Percentiles rank a stretch among this genome's conserved stretches.
phyloP scores from a whole-genome alignment of 345 rosid genomes.

The Gynandropsis gynandra region DNA sequence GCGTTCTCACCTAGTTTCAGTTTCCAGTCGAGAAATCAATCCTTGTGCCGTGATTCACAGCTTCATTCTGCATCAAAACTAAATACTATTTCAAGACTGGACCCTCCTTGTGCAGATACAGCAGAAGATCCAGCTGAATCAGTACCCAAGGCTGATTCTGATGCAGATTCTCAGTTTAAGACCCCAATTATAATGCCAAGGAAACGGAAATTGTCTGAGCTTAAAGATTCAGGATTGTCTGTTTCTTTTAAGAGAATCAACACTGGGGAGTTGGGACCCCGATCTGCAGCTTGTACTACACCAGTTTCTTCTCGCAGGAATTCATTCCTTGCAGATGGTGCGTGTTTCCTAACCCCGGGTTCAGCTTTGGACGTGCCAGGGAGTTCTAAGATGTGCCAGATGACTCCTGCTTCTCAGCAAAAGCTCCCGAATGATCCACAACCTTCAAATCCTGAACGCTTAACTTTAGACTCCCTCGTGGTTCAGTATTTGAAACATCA shows the following conservation, averaged over 20 bases:
- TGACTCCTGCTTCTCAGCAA: constrained; percentile 41
- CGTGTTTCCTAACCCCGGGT: constrained; percentile 53
- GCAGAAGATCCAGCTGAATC: constrained; percentile 41
- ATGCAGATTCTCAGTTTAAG: constrained; percentile 51
- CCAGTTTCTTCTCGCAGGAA: constrained; percentile 44
- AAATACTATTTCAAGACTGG: constrained; percentile 28
- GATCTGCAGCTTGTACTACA: constrained; percentile 54
- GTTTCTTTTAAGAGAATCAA: constrained; percentile 64
- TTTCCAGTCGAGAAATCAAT: constrained; percentile 46
- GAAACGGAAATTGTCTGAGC: constrained; percentile 68
- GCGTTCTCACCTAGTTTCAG: constrained; percentile 66
- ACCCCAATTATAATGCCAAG: constrained; percentile 60
- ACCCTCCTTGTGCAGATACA: constrained; percentile 26
- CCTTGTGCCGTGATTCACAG: constrained; percentile 41
- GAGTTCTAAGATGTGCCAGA: constrained; percentile 38
- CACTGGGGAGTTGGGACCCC: constrained; percentile 55
- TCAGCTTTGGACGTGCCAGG: constrained; percentile 39
- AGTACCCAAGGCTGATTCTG: constrained; percentile 32
- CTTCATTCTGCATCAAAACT: constrained; percentile 36
- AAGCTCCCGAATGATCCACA: constrained; percentile 51
- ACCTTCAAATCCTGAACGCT: constrained; percentile 56
- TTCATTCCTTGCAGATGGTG: constrained; percentile 35
- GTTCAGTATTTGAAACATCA: constrained; percentile 96
- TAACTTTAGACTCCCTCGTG: constrained; percentile 76
- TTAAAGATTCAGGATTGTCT: constrained; percentile 50